A percentile compares a stretch with the other conserved stretches of the same genome.
These are phyloP conservation scores for Kalanchoe fedtschenkoi DNA, from an alignment of 164 flowering plant species.

Conservation along the genomic window DNA sequence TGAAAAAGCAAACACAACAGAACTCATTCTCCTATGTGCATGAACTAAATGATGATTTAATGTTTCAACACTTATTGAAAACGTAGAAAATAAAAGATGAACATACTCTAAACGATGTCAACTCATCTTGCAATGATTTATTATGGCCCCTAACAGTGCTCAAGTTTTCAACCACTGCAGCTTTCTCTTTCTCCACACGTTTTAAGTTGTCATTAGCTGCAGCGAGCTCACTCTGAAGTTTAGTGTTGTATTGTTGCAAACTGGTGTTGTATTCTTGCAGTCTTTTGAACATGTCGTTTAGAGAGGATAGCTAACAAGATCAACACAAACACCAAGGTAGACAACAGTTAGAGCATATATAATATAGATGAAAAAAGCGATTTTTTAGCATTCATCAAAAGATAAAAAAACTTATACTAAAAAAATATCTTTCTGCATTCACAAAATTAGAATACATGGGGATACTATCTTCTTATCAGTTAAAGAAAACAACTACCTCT, in stretches of 20 bases:
- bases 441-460: too few species aligned
- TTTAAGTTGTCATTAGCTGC: constrained; percentile 50
- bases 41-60: neutral
- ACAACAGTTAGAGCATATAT: neutral
- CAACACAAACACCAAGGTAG: neutral
- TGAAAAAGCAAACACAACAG: neutral
- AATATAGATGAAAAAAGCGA: neutral
- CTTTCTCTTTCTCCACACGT: constrained; percentile 67
- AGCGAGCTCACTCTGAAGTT: constrained; percentile 75
- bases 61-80: too few species aligned
- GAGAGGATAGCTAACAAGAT: constrained; percentile 44
- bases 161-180: constrained; percentile 63
- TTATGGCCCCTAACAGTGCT: constrained; percentile 51
- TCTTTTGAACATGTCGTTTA: constrained; percentile 63
- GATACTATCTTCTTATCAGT: too few species aligned
- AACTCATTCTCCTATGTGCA: too few species aligned
- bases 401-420: too few species aligned
- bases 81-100: neutral
- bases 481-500: too few species aligned
- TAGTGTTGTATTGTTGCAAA: constrained; percentile 84
- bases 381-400: too few species aligned
- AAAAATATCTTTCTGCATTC: too few species aligned
- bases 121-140: constrained; percentile 53
- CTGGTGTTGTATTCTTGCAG: constrained; percentile 88
- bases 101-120: constrained; percentile 56